Conservation (phyloP, 441 rosid species). For the Mallotus japonicus region DNA sequence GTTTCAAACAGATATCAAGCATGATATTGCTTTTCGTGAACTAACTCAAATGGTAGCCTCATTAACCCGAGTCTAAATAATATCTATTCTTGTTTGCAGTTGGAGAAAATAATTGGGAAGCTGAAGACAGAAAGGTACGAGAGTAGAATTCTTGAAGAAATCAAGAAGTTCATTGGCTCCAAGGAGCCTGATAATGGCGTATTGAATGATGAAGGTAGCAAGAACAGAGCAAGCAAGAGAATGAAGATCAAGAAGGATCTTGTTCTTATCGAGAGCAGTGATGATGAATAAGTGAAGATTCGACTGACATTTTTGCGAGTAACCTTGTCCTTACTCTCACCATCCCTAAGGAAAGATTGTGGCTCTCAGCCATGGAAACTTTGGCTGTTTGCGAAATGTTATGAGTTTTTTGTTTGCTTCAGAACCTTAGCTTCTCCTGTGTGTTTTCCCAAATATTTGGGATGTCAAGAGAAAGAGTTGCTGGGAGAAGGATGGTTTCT, state of each 20-base stretch:
- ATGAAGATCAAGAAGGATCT: conserved; percentile 47
- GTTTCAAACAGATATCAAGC: neutral
- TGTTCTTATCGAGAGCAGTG: conserved; percentile 61
- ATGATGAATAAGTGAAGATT: conserved; percentile 37
- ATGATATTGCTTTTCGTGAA: neutral
- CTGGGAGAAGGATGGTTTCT: too few relatives aligned
- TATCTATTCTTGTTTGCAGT: conserved; percentile 41
- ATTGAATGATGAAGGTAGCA: conserved; percentile 35
- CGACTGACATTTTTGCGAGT: neutral
- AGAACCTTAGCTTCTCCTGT: neutral
- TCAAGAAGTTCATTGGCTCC: conserved; percentile 32
- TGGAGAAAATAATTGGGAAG: conserved; percentile 83
- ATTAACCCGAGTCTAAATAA: neutral
- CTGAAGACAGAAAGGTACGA: conserved; percentile 78
- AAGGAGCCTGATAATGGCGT: conserved; percentile 28
- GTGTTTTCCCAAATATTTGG: too few relatives aligned
- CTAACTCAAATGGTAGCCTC: neutral
- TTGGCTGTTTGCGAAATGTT: neutral
- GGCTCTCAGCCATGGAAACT: neutral
- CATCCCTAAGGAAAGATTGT: neutral
- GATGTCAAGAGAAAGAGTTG: too few relatives aligned
- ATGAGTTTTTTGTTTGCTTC: neutral
- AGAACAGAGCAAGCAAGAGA: conserved; percentile 49
- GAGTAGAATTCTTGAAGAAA: conserved; percentile 67
- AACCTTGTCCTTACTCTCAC: neutral